Conservation (phyloP, 2,329 filamentous ascomycete genomes). For the Lachnellula hyalina region DNA sequence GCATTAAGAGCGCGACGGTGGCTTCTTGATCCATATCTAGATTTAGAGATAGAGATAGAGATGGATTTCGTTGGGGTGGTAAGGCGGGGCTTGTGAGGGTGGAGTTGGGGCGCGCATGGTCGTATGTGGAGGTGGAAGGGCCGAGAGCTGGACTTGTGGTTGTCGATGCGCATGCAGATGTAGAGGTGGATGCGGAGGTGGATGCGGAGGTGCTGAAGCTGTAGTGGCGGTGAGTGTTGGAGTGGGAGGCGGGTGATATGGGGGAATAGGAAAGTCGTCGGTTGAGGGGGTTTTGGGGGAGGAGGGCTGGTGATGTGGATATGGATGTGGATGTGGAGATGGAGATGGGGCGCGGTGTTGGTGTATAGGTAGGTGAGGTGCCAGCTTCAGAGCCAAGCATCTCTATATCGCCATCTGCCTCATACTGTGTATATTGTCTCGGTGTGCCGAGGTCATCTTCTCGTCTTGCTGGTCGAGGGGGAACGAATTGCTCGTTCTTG, state of each 20-base stretch:
- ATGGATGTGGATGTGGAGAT: slow-evolving; percentile 20
- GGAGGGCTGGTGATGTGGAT: slow-evolving; percentile 42
- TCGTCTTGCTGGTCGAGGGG: slow-evolving; percentile 18
- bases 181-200: slow-evolving; percentile 23
- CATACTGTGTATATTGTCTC: slow-evolving; percentile 41
- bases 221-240: slow-evolving; percentile 41
- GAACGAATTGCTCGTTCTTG: slow-evolving; percentile 15
- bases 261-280: slow-evolving; percentile 50
- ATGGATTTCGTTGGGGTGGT: slow-evolving; percentile 46
- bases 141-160: slow-evolving; percentile 55
- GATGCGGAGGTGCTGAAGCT: slow-evolving; percentile 42
- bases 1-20: slow-evolving; percentile 80
- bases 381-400: slow-evolving; percentile 49
- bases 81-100: slow-evolving; percentile 55
- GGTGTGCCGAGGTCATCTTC: slow-evolving; percentile 17
- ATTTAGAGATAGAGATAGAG: not conserved
- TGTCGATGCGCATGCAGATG: slow-evolving; percentile 9
- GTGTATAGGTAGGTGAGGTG: slow-evolving; percentile 42
- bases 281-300: slow-evolving; percentile 40
- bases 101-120: slow-evolving; percentile 37
- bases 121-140: slow-evolving; percentile 41
- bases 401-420: slow-evolving; percentile 51
- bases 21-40: slow-evolving; percentile 51
- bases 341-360: slow-evolving; percentile 26
- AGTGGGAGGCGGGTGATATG: slow-evolving; percentile 33